phyloP scores from a whole-genome alignment of 768 basidiomycete genomes.

The Clitopilus passeckerianus region DNA sequence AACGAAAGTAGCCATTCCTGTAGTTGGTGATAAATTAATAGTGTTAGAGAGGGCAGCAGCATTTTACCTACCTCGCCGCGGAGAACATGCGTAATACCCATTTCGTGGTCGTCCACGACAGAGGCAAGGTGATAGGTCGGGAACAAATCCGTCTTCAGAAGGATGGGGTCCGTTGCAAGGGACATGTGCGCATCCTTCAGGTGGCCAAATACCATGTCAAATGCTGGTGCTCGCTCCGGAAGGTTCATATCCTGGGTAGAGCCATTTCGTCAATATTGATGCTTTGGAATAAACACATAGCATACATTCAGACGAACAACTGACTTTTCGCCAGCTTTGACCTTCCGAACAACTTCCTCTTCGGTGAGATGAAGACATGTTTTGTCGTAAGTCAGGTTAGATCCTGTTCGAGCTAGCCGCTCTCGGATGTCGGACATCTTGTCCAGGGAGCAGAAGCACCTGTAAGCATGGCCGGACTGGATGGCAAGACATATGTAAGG shows the following conservation, averaged over 20 bases:
- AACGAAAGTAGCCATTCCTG: conserved; percentile 97
- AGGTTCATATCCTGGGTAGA: conserved; percentile 55
- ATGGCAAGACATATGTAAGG: not conserved
- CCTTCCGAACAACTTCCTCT: conserved; percentile 75
- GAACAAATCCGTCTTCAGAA: conserved; percentile 88
- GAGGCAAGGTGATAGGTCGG: conserved; percentile 97
- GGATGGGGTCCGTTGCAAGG: conserved; percentile 82
- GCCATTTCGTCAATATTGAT: not conserved
- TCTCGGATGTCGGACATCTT: conserved; percentile 65
- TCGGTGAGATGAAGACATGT: conserved; percentile 81
- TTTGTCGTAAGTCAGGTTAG: conserved; percentile 82
- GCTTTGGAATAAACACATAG: conserved; percentile 4
- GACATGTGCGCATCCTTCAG: conserved; percentile 74
- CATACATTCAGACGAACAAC: conserved; percentile 87
- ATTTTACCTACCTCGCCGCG: conserved; percentile 72
- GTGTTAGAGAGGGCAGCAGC: not conserved
- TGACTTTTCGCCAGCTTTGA: conserved; percentile 71
- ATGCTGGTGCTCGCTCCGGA: conserved; percentile 42
- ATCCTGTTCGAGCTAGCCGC: conserved; percentile 66
- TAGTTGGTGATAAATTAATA: not conserved
- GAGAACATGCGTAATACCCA: conserved; percentile 94
- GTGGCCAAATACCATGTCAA: conserved; percentile 74
- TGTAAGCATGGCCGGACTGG: conserved; percentile 86
- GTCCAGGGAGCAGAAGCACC: conserved; percentile 87
- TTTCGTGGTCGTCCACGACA: conserved; percentile 92